A percentile compares a stretch with the other conserved stretches of the same genome.
These are phyloP conservation scores for Phlyctochytrium arcticum DNA, from an alignment of 192 early-diverging fungal species.

Conservation along the genomic window DNA sequence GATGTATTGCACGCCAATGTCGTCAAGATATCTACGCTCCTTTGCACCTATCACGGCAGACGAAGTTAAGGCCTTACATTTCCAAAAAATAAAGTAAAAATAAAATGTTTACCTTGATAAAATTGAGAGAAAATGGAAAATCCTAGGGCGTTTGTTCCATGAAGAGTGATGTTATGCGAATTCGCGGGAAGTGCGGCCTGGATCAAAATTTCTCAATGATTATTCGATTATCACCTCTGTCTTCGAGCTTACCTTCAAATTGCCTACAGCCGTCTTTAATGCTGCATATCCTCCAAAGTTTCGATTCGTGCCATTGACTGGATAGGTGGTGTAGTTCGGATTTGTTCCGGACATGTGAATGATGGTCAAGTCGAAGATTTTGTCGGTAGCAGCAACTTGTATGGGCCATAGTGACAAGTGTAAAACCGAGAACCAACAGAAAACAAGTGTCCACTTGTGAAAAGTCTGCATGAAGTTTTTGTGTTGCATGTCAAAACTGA, in stretches of 20 bases:
- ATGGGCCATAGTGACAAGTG: too few relatives aligned
- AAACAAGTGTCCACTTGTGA: too few relatives aligned
- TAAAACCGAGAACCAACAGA: too few relatives aligned
- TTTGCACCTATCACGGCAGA: not conserved
- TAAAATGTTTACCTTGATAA: conserved; percentile 1
- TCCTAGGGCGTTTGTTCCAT: conserved; percentile 7
- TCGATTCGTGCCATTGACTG: not conserved
- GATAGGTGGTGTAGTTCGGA: not conserved
- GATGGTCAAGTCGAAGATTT: not conserved
- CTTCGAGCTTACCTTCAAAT: not conserved
- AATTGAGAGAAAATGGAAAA: conserved; percentile 3
- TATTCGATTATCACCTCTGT: not conserved
- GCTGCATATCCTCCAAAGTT: conserved; percentile 13
- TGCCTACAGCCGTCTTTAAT: not conserved
- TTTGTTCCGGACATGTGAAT: not conserved
- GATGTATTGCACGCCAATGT: conserved; percentile 10
- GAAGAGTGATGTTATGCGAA: conserved; percentile 1
- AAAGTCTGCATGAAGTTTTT: too few relatives aligned
- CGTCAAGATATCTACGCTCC: not conserved
- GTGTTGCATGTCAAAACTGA: too few relatives aligned
- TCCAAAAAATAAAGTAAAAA: too few relatives aligned
- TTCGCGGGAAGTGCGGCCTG: too few relatives aligned
- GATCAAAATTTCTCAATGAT: not conserved
- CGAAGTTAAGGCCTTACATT: too few relatives aligned
- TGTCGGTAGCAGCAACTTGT: too few relatives aligned